Base-by-base conservation (phyloP, 257 asterid genomes). In the Ligustrum vulgare region DNA sequence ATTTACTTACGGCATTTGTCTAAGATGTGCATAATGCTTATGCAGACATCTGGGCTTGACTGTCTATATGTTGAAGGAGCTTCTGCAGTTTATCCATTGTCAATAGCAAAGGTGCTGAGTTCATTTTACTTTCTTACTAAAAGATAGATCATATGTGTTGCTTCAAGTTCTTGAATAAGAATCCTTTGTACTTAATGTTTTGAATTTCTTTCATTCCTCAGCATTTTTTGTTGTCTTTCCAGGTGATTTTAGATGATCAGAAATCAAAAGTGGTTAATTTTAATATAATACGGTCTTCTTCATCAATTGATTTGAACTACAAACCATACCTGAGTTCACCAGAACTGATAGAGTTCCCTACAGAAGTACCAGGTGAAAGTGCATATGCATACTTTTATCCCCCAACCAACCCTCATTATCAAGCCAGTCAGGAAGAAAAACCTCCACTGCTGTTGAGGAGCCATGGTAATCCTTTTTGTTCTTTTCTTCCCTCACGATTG, bases 301-400 rank as follows among this genome's bases (percentile, higher is more conserved):
- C 97, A 56, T 84, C 92, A 64, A 49, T 86, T 78, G 76, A 84
- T 82, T 77, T 88, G 36, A 70, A 74, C 32, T 80, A 73, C 81
- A 67, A 49, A 36, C 78, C 87, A 2, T 94, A 91, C 80, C 74
- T 91, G 76, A 92, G 99, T 81, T 71, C 80, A 35, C 96, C 99
- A 3, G 96, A 94, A 78, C 74, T 89, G 76, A 87, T 92, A 72
- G 95, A 92, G 88, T 94, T 94, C 81, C 96, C 98, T 25, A 92
- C 98, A 32, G 91, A 82, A 78, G 89, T 92, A 74, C 94, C 94
- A 0, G 99, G 99, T 25, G 87, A 89, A 81, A 88, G 41, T 63
- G 99, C 99, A 34, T 92, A 89, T 83, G 99, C 99, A 25, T 92
- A 92, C 83, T 94, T 88, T 78, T 94, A 94, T 81, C 93, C 98